phyloP scores from a whole-genome alignment of 306 rosid genomes.

The Senna siamea region DNA sequence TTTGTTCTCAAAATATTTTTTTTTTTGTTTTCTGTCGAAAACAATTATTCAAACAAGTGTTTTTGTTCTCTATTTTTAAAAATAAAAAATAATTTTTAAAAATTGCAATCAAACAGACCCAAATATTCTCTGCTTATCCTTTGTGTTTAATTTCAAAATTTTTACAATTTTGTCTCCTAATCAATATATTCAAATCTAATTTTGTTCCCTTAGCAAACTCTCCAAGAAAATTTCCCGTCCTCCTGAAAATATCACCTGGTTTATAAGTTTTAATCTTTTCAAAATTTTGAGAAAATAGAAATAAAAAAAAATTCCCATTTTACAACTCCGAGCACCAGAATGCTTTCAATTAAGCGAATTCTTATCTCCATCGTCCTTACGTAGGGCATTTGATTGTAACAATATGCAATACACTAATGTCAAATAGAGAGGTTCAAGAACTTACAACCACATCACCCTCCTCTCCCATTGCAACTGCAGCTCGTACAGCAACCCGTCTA shows the following conservation, averaged over 20 bases:
- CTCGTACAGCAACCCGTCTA: slow-evolving; percentile 87
- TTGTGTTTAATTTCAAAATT: slow-evolving; percentile 21
- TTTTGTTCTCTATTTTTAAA: no score
- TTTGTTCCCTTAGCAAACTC: slow-evolving; percentile 23
- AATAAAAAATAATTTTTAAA: no score
- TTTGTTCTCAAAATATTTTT: no score
- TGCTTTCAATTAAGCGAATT: slow-evolving; percentile 34
- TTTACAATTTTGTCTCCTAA: slow-evolving; percentile 9
- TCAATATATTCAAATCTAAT: slow-evolving; percentile 8
- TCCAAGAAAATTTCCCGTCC: slow-evolving; percentile 10
- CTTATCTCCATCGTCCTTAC: slow-evolving; percentile 16
- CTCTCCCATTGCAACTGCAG: slow-evolving; percentile 99
- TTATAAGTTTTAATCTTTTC: slow-evolving; percentile 10
- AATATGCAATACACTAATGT: not conserved
- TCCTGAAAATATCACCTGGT: slow-evolving; percentile 9
- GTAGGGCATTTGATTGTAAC: slow-evolving; percentile 4
- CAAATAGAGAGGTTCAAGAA: slow-evolving; percentile 52
- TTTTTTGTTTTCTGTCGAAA: no score
- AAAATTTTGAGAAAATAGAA: not conserved
- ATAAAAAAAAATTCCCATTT: not conserved
- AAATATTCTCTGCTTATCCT: slow-evolving; percentile 19
- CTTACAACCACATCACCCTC: slow-evolving; percentile 98
- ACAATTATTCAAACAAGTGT: no score
- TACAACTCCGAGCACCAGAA: slow-evolving; percentile 25
- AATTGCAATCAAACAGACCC: no score